Conservation (phyloP, 2,329 filamentous ascomycete species). For the Ophiocordyceps polyrhachis-furcata region DNA sequence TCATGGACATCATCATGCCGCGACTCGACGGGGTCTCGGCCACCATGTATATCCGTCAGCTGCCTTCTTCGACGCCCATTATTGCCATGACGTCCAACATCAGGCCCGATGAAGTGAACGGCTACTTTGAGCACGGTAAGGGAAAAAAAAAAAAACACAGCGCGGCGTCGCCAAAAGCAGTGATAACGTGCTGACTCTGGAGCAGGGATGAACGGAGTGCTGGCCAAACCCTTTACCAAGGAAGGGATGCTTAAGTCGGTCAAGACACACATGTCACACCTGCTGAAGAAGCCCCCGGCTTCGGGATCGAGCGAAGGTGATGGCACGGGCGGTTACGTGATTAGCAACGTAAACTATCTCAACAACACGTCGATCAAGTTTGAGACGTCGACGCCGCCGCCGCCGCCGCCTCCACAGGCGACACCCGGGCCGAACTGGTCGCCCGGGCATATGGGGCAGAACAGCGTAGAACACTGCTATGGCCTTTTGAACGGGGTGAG, state of each 20-base stretch:
- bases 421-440: conserved; percentile 27
- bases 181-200: background rate
- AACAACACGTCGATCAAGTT: conserved; percentile 25
- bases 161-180: background rate
- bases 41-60: conserved; percentile 80
- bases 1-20: conserved; percentile 97
- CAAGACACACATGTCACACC: conserved; percentile 70
- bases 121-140: conserved; percentile 93
- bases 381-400: conserved; percentile 36
- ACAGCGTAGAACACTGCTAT: conserved; percentile 25
- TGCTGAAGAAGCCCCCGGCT: conserved; percentile 47
- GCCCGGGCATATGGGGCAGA: conserved; percentile 30
- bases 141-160: no score
- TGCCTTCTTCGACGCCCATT: conserved; percentile 65
- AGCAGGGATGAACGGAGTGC: conserved; percentile 86
- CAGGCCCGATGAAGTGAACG: conserved; percentile 83
- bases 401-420: conserved; percentile 12
- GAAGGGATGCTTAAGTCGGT: conserved; percentile 71
- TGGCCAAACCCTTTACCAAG: conserved; percentile 91
- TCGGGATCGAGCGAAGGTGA: conserved; percentile 18
- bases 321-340: conserved; percentile 13
- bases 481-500: conserved; percentile 22
- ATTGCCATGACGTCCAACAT: conserved; percentile 99
- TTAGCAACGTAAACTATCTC: conserved; percentile 15
- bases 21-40: conserved; percentile 88